Percentiles rank a stretch among this genome's conserved stretches.
phyloP scores from a whole-genome alignment of 345 rosid genomes.

The Anacardium occidentale region DNA sequence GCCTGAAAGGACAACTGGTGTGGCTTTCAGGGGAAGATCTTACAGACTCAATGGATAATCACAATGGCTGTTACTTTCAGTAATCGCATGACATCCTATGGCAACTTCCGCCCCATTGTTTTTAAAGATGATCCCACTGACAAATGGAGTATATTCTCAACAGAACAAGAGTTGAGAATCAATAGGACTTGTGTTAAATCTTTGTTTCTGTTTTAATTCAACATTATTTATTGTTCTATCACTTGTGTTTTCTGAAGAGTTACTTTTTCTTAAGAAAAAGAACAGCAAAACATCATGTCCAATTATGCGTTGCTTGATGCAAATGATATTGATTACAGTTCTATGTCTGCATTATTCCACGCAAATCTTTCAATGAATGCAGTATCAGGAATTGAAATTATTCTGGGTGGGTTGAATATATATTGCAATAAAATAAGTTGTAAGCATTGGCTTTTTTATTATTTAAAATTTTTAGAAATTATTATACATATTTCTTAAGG shows the following conservation, averaged over 20 bases:
- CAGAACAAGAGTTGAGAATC: neutral
- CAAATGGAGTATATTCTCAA: neutral
- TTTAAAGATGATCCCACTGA: neutral
- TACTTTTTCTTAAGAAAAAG: too few species aligned
- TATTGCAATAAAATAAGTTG: too few species aligned
- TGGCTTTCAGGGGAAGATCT: slow-evolving; percentile 64
- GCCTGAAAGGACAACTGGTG: slow-evolving; percentile 47
- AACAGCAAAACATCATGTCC: too few species aligned
- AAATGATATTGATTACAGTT: neutral
- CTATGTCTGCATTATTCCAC: too few species aligned
- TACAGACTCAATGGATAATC: slow-evolving; percentile 50
- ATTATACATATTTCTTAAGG: too few species aligned
- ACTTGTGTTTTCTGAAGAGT: too few species aligned
- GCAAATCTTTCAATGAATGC: too few species aligned
- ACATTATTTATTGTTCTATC: neutral
- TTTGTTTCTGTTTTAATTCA: neutral
- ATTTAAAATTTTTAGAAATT: neutral
- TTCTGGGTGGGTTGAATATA: too few species aligned
- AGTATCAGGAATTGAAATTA: too few species aligned
- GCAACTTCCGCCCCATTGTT: neutral
- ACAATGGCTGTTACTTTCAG: neutral
- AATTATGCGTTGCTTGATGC: neutral
- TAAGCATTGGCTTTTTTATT: too few species aligned
- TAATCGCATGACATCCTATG: too few species aligned
- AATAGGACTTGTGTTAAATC: neutral